Conservation (phyloP, 805 yeast genomes). For the Candida berthetii region DNA sequence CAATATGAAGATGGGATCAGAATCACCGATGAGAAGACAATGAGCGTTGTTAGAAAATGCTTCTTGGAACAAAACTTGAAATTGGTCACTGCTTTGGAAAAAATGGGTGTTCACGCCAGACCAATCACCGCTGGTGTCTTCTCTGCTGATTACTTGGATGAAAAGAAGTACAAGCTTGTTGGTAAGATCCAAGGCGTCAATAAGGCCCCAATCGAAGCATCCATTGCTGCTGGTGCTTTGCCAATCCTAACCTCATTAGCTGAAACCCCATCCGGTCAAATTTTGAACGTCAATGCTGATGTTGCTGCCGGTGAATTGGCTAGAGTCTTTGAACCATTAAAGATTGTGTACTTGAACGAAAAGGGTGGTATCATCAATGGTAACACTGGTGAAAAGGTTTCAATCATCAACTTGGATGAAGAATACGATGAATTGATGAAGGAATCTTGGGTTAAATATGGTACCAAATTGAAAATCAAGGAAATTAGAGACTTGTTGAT, state of each 20-base stretch:
- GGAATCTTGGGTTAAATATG: slow-evolving; percentile 97
- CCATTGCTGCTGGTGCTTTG: slow-evolving; percentile 92
- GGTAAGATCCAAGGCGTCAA: slow-evolving; percentile 86
- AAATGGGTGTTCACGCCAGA: slow-evolving; percentile 95
- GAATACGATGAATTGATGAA: slow-evolving; percentile 88
- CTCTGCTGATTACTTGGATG: slow-evolving; percentile 85
- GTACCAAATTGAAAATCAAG: slow-evolving; percentile 94
- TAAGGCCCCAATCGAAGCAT: slow-evolving; percentile 86
- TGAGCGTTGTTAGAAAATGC: slow-evolving; percentile 94
- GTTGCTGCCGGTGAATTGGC: slow-evolving; percentile 99
- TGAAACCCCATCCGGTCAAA: slow-evolving; percentile 95
- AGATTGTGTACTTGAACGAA: slow-evolving; percentile 93
- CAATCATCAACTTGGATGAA: slow-evolving; percentile 90
- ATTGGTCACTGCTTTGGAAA: slow-evolving; percentile 91
- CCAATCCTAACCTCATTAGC: slow-evolving; percentile 96
- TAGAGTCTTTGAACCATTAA: slow-evolving; percentile 92
- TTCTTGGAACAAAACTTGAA: slow-evolving; percentile 93
- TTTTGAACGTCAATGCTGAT: slow-evolving; percentile 95
- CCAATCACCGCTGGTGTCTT: slow-evolving; percentile 98
- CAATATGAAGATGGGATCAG: slow-evolving; percentile 95
- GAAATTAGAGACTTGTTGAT: slow-evolving; percentile 93
- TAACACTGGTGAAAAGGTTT: slow-evolving; percentile 81
- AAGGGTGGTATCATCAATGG: slow-evolving; percentile 97
- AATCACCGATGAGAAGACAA: slow-evolving; percentile 89
- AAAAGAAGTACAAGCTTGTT: slow-evolving; percentile 86